Percentiles rank a stretch among this genome's conserved stretches.
Conservation (phyloP, 257 asterid genomes). For the Fraxinus quadrangulata region DNA sequence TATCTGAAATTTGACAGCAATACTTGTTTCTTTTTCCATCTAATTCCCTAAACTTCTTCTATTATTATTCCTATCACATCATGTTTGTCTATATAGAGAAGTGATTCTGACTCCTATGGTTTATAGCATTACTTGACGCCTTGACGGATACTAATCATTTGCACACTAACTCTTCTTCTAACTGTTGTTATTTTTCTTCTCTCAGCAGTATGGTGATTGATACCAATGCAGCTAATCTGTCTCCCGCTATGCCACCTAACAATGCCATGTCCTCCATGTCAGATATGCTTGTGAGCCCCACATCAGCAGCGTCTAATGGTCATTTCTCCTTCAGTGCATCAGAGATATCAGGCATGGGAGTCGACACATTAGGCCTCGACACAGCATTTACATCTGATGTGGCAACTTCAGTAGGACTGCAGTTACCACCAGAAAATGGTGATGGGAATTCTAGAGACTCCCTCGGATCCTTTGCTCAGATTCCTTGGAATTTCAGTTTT, state of each 20-base stretch:
- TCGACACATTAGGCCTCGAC: constrained; percentile 80
- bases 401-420: constrained; percentile 71
- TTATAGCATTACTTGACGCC: background rate
- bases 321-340: constrained; percentile 88
- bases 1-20: constrained; percentile 8
- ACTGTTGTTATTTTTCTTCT: constrained; percentile 10
- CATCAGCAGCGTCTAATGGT: constrained; percentile 88
- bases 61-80: constrained; percentile 1
- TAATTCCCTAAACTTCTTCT: background rate
- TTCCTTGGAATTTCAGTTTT: constrained; percentile 92
- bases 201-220: constrained; percentile 70
- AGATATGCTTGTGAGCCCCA: constrained; percentile 85
- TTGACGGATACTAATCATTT: background rate
- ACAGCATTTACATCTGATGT: constrained; percentile 80
- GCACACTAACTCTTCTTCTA: background rate
- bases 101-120: background rate
- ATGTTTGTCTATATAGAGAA: background rate
- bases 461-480: constrained; percentile 76
- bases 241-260: constrained; percentile 63
- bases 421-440: constrained; percentile 82
- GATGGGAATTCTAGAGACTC: constrained; percentile 79
- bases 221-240: constrained; percentile 49
- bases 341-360: constrained; percentile 83
- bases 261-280: constrained; percentile 73
- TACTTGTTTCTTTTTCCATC: background rate